Evolutionary conservation across 768 basidiomycete genomes (phyloP), one percentile per base, ranked within the genome.

Genomic region (Kwoniella botswanensis): DNA sequence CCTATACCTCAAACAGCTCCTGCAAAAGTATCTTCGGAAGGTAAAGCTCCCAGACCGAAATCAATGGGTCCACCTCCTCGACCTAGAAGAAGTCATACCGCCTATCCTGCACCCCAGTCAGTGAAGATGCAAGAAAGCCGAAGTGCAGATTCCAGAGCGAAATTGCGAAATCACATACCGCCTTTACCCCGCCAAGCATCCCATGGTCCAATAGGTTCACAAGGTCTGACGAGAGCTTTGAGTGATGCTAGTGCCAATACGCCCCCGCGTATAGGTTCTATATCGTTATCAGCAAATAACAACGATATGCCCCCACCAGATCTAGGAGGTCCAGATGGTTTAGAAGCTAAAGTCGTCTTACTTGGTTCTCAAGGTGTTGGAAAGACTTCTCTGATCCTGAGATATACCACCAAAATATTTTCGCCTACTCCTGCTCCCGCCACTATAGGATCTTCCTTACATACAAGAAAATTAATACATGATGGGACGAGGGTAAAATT

Each of bases 261-360:
- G n/a, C 72, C 71, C 9, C 66, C 71, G 21, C 67, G 62, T 2
- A 24, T 35, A 4, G 63, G 73, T 13, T 7, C 13, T 50, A 60
- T 64, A 10, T 53, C 21, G 2, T 26, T 64, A 22, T 46, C 26
- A 15, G 18, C 67, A 15, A 53, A 50, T 12, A 41, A 71, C 2
- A 43, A 44, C 11, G 75, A 69, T 2, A 43, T 63, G 43, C 60
- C 68, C 2, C 55, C 72, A 12, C 72, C 72, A 18, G 79, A 77
- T 66, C 53, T 79, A 10, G 80, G 76, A 13, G 76, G 74, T 41
- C 73, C 75, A 12, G 79, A 80, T 53, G 76, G 76, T 2, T 61
- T 83, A 0, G 82, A 83, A 64, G 82, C 80, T 13, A 83, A 83
- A 63, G 79, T 83, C 12, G 82, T 83, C 12, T 55, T 83, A 6